A percentile compares a stretch with the other conserved stretches of the same genome.
phyloP scores from a whole-genome alignment of 768 basidiomycete genomes.

The Postia placenta region DNA sequence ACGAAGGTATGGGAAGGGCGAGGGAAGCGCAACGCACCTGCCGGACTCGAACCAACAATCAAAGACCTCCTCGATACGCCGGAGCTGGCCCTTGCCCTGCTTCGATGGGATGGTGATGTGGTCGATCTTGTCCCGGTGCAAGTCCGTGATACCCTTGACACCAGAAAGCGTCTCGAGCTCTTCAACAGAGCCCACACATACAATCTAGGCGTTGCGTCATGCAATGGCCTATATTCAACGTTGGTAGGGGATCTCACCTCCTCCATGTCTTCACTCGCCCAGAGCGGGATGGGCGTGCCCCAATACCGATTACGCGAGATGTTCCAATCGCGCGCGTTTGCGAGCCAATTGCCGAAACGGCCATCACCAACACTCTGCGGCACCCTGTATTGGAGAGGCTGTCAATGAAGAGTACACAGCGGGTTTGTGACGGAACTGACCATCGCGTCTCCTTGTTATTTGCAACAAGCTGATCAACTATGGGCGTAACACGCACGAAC shows the following conservation, averaged over 20 bases:
- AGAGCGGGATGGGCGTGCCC: slow-evolving; percentile 96
- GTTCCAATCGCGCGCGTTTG: slow-evolving; percentile 99
- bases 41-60: slow-evolving; percentile 99
- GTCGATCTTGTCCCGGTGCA: slow-evolving; percentile 94
- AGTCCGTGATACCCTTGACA: slow-evolving; percentile 73
- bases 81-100: slow-evolving; percentile 78
- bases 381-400: slow-evolving; percentile 49
- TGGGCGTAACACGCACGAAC: slow-evolving; percentile 87
- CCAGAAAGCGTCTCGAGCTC: slow-evolving; percentile 87
- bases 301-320: slow-evolving; percentile 98
- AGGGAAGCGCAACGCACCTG: slow-evolving; percentile 46
- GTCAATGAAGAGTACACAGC: not conserved
- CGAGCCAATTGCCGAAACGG: slow-evolving; percentile 95
- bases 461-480: slow-evolving; percentile 79
- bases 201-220: slow-evolving; percentile 41
- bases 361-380: slow-evolving; percentile 87
- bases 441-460: slow-evolving; percentile 92
- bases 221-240: not conserved
- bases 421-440: slow-evolving; percentile 32
- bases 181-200: slow-evolving; percentile 82
- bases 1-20: not conserved
- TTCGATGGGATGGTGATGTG: slow-evolving; percentile 93
- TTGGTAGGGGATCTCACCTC: slow-evolving; percentile 70
- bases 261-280: slow-evolving; percentile 89
- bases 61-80: slow-evolving; percentile 95